Base-by-base conservation (phyloP, 441 rosid genomes). In the Lepidium campestre region DNA sequence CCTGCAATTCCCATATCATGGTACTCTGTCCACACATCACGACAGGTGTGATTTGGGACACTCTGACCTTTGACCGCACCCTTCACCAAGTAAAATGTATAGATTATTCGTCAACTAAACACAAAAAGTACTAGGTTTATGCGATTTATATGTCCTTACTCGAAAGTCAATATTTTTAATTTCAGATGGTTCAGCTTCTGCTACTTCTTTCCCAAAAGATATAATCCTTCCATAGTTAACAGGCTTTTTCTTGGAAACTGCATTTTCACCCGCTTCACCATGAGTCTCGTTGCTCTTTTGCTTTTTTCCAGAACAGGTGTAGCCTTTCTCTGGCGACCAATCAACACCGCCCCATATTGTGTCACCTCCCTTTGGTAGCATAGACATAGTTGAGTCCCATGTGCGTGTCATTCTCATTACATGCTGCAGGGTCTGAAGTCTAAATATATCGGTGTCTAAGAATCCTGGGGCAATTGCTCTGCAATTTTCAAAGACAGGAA, bases 341-440 rank as follows among this genome's bases (percentile, higher is more conserved):
- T 91, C 95, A 70, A 90, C 82, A 78, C 79, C 86, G 53, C 99
- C 99, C 99, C 99, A 94, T 50, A 94, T 84, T 18, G 89, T 88
- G 58, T 87, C 91, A 57, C 98, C 99, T 31, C 99, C 99, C 82
- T 76, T 91, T 13, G 97, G 97, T 77, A 94, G 58, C 96, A 94
- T 88, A 23, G 98, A 91, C 97, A 90, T 90, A 39, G 97, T 91
- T 47, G 98, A 88, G 82, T 94, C 99, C 98, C 98, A 94, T 7
- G 93, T 78, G 15, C 95, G 88, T 61, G 89, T 81, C 97, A 90
- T 90, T 76, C 79, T 83, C 96, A 94, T 86, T 54, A 85, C 68
- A 59, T 78, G 91, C 77, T 91, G 88, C 79, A 91, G 66, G 11
- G 97, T 94, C 73, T 94, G 99, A 70, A 88, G 79, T 41, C 86